phyloP scores from a whole-genome alignment of 2,329 filamentous ascomycete species.

The Fusarium sp. region DNA sequence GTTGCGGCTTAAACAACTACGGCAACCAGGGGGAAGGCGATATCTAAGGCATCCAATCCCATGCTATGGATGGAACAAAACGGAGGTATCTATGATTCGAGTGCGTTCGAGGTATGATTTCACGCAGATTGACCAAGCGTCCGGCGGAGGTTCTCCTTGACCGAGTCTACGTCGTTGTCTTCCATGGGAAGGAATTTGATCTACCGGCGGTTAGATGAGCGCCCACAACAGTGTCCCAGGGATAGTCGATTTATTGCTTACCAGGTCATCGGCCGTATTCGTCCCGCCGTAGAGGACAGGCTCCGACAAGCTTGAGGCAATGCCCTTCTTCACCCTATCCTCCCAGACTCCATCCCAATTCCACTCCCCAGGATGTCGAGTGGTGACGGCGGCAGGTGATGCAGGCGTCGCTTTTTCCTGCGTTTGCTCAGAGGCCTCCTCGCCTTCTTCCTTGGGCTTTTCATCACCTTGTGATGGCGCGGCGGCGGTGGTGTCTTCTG shows the following conservation, averaged over 20 bases:
- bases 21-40: neutral
- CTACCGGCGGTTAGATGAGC: constrained; percentile 49
- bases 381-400: constrained; percentile 3
- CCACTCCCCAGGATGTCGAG: constrained; percentile 78
- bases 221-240: too few species aligned
- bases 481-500: constrained; percentile 11
- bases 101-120: too few species aligned
- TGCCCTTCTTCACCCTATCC: constrained; percentile 82
- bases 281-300: constrained; percentile 78
- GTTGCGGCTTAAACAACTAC: neutral
- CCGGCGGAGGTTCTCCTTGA: constrained; percentile 68
- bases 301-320: constrained; percentile 82
- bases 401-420: constrained; percentile 22
- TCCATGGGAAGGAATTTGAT: constrained; percentile 76
- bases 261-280: constrained; percentile 75
- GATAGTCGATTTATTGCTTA: constrained; percentile 55
- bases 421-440: constrained; percentile 13
- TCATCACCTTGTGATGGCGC: neutral
- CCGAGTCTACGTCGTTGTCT: constrained; percentile 64
- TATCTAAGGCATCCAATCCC: too few species aligned
- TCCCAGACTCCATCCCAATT: constrained; percentile 99
- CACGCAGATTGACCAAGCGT: constrained; percentile 54
- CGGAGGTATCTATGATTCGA: too few species aligned
- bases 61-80: too few species aligned
- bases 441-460: neutral